Evolutionary conservation across 75 land plant species (phyloP).

Genomic region (Pinus albicaulis): DNA sequence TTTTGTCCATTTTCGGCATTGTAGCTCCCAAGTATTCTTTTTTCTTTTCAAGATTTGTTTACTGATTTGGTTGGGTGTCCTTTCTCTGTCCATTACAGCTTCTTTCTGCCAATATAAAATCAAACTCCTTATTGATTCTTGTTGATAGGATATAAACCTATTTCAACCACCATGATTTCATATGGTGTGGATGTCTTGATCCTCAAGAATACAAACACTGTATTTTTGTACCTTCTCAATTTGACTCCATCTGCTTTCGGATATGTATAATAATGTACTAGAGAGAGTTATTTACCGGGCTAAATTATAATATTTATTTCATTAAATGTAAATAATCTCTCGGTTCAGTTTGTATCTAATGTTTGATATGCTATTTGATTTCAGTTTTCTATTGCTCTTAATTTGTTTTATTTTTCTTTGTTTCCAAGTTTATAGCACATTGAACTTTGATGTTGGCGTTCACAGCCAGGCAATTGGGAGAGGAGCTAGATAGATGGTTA

Average conservation of each 20-base stretch:
- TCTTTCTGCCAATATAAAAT: too few species aligned
- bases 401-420: not conserved
- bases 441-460: conserved; percentile 8
- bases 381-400: not conserved
- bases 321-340: not conserved
- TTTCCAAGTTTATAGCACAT: conserved; percentile 4
- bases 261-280: too few species aligned
- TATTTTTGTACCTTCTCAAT: too few species aligned
- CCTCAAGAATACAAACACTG: not conserved
- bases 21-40: too few species aligned
- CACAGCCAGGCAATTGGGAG: conserved; percentile 62
- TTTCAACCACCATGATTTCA: too few species aligned
- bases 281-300: not conserved
- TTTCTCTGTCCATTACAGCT: too few species aligned
- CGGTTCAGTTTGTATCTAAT: not conserved
- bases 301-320: not conserved
- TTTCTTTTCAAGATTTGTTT: too few species aligned
- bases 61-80: too few species aligned
- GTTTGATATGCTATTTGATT: not conserved
- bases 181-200: not conserved
- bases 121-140: too few species aligned
- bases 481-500: conserved; percentile 91
- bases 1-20: too few species aligned
- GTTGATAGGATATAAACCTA: too few species aligned
- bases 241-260: too few species aligned